Percentiles rank a stretch among this genome's conserved stretches.
These are phyloP conservation scores for Cyclotella choctawhatcheeana DNA, from an alignment of 108 stramenopile genomes.

Conservation along the genomic window DNA sequence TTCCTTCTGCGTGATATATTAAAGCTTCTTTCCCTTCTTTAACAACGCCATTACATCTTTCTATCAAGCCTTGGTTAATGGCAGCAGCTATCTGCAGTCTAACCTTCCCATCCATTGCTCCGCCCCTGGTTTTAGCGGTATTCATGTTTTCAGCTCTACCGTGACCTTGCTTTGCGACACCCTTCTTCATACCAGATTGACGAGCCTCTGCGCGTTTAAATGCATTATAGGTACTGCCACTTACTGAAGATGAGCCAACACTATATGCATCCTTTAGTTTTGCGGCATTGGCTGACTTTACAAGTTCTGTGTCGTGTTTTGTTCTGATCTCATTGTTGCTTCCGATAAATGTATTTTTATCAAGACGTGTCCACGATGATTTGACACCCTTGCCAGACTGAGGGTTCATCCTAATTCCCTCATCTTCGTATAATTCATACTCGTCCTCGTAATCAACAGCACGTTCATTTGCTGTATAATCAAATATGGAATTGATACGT, in stretches of 20 bases:
- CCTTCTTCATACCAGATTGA: conserved; percentile 60
- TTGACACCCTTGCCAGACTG: not conserved
- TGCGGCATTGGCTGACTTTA: conserved; percentile 61
- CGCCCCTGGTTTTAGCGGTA: conserved; percentile 63
- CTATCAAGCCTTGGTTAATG: conserved; percentile 72
- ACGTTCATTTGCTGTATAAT: not conserved
- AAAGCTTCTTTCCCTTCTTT: conserved; percentile 88
- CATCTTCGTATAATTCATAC: not conserved
- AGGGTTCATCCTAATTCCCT: conserved; percentile 66
- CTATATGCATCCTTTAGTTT: conserved; percentile 21
- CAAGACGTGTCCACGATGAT: conserved; percentile 52
- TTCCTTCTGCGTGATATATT: conserved; percentile 76
- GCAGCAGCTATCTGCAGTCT: conserved; percentile 70
- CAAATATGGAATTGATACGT: not conserved
- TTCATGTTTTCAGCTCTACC: conserved; percentile 72
- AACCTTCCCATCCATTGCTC: conserved; percentile 72
- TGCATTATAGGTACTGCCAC: conserved; percentile 57
- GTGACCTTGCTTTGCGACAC: conserved; percentile 72
- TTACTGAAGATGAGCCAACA: conserved; percentile 18
- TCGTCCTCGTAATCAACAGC: not conserved
- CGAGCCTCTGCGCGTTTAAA: conserved; percentile 55
- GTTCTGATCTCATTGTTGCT: conserved; percentile 76
- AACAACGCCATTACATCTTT: conserved; percentile 73
- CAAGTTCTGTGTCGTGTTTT: conserved; percentile 75
- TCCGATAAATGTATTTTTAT: conserved; percentile 63